Evolutionary conservation across 495 filamentous ascomycete genomes (phyloP).

Genomic region (Amorphotheca resinae): DNA sequence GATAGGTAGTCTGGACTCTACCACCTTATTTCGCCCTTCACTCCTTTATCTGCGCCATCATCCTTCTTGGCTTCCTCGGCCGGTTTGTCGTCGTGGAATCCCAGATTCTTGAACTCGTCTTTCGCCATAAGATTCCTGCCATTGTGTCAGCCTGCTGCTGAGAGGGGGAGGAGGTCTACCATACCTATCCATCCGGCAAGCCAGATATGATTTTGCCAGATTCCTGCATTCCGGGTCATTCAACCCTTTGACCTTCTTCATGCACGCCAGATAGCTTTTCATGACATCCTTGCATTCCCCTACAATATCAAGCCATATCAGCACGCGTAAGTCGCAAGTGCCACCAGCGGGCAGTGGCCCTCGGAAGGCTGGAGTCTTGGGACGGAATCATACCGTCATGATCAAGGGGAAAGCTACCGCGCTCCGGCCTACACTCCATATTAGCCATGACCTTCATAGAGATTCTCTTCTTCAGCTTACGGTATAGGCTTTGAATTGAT

Average conservation of each 20-base stretch:
- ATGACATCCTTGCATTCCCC: constrained; percentile 92
- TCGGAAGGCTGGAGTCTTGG: neutral
- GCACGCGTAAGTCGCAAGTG: neutral
- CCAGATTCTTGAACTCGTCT: constrained; percentile 86
- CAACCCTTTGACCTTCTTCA: constrained; percentile 66
- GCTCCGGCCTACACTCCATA: constrained; percentile 55
- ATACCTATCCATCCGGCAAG: constrained; percentile 90
- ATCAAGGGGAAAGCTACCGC: constrained; percentile 92
- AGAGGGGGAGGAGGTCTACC: constrained; percentile 22
- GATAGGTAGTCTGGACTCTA: constrained; percentile 13
- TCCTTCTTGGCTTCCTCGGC: constrained; percentile 1
- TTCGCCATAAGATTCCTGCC: constrained; percentile 85
- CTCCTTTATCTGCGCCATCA: constrained; percentile 22
- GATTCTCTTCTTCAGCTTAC: constrained; percentile 34
- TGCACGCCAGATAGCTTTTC: constrained; percentile 66
- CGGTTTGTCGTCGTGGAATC: constrained; percentile 48
- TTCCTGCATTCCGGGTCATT: constrained; percentile 78
- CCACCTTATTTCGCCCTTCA: constrained; percentile 35
- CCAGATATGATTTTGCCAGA: constrained; percentile 76
- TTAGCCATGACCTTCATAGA: neutral
- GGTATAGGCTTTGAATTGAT: constrained; percentile 61
- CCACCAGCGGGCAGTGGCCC: neutral
- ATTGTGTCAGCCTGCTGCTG: neutral
- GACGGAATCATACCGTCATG: constrained; percentile 60
- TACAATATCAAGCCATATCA: constrained; percentile 21